Conservation (phyloP, 495 filamentous ascomycete species). For the Darksidea phi region DNA sequence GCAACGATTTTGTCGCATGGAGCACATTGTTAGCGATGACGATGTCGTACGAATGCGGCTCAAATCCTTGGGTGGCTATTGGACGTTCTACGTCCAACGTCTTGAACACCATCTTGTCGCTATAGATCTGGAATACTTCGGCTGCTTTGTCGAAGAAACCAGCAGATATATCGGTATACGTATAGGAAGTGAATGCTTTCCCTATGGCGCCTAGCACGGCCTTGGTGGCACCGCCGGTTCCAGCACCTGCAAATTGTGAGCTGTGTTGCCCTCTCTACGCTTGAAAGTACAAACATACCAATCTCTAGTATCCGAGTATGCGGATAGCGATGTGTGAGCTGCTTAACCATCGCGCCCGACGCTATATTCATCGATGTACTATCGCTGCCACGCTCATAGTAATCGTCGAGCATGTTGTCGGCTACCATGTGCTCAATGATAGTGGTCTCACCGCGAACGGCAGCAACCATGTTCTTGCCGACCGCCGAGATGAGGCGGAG, state of each 20-base stretch:
- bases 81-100: constrained; percentile 9
- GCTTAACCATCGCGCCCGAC: neutral
- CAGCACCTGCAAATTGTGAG: too few species aligned
- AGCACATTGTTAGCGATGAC: constrained; percentile 22
- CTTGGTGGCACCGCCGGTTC: constrained; percentile 13
- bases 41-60: constrained; percentile 15
- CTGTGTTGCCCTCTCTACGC: too few species aligned
- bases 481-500: too few species aligned
- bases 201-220: neutral
- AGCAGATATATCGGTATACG: constrained; percentile 21
- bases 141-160: constrained; percentile 10
- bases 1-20: neutral
- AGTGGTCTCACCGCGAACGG: too few species aligned
- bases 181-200: neutral
- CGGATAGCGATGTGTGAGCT: constrained; percentile 13
- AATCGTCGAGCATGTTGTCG: too few species aligned
- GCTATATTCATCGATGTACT: neutral
- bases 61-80: constrained; percentile 10
- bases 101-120: constrained; percentile 42
- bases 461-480: too few species aligned
- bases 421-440: too few species aligned
- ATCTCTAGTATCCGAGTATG: constrained; percentile 11
- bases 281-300: too few species aligned
- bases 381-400: too few species aligned
- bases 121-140: neutral